Evolutionary conservation across 352 stramenopile species (phyloP).

Genomic region (Pythium phragmitis): DNA sequence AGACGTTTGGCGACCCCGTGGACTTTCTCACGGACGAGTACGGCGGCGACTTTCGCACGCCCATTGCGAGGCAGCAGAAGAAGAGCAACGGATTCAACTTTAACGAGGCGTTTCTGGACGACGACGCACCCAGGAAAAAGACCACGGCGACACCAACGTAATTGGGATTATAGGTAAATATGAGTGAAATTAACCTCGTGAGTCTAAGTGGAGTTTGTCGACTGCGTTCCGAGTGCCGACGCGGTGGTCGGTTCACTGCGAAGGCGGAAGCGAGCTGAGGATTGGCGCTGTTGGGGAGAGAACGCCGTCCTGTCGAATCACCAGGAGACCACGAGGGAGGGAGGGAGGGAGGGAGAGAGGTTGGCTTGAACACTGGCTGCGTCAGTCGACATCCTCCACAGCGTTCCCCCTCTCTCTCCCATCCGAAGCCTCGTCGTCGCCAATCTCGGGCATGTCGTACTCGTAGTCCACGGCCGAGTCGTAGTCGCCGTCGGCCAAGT

Average conservation of each 20-base stretch:
- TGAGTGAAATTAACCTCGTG: too few relatives aligned
- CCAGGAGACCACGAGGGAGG: too few relatives aligned
- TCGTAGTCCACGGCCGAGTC: conserved; percentile 16
- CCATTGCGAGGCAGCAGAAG: conserved; percentile 9
- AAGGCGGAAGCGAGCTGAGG: too few relatives aligned
- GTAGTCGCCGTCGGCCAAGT: conserved; percentile 6
- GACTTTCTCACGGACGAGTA: conserved; percentile 52
- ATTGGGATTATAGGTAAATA: too few relatives aligned
- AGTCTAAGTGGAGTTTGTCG: too few relatives aligned
- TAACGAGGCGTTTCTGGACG: conserved; percentile 12
- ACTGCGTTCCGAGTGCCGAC: too few relatives aligned
- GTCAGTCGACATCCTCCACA: neutral
- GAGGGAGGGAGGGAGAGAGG: too few relatives aligned
- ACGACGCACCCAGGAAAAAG: neutral
- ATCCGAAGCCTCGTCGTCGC: neutral
- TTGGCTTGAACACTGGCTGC: too few relatives aligned
- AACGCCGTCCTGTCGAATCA: too few relatives aligned
- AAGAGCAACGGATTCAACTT: conserved; percentile 21
- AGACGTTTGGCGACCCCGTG: conserved; percentile 41
- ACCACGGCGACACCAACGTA: neutral
- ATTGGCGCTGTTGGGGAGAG: too few relatives aligned
- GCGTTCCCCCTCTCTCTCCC: neutral
- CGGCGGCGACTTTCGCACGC: conserved; percentile 33
- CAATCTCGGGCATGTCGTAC: conserved; percentile 13
- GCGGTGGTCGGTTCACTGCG: too few relatives aligned